These are phyloP conservation scores for Dichotomopilus funicola DNA, from an alignment of 2,329 filamentous ascomycete genomes.

Conservation along the genomic window DNA sequence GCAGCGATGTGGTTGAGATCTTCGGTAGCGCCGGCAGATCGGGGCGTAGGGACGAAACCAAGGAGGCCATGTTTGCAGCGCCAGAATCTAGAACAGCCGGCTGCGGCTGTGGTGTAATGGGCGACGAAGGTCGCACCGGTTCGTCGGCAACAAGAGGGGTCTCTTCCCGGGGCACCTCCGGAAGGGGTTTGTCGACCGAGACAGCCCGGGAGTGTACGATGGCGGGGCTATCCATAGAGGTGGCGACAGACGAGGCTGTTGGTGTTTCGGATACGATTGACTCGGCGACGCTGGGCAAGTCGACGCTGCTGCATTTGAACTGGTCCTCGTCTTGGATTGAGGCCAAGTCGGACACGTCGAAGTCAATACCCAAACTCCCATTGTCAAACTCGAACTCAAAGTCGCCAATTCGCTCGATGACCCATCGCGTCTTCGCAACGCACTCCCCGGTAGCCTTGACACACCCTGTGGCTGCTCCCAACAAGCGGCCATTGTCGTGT, in stretches of 20 bases:
- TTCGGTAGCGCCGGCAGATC: conserved; percentile 51
- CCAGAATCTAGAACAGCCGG: conserved; percentile 37
- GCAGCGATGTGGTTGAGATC: conserved; percentile 45
- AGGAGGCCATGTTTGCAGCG: conserved; percentile 37
- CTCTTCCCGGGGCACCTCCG: conserved; percentile 53
- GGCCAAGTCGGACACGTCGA: conserved; percentile 48
- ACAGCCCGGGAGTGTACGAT: conserved; percentile 34
- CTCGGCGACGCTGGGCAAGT: conserved; percentile 34
- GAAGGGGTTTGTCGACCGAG: conserved; percentile 61
- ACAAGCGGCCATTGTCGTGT: conserved; percentile 67
- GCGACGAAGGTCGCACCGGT: conserved; percentile 26
- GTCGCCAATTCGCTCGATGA: conserved; percentile 84
- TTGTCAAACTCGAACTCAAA: conserved; percentile 75
- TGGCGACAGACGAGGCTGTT: conserved; percentile 30
- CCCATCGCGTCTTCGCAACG: conserved; percentile 74
- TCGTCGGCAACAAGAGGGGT: conserved; percentile 32
- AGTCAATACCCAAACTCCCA: conserved; percentile 48
- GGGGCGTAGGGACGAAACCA: conserved; percentile 42
- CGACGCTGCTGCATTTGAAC: conserved; percentile 26
- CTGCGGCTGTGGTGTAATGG: conserved; percentile 37
- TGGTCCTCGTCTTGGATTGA: conserved; percentile 31
- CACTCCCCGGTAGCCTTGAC: conserved; percentile 89
- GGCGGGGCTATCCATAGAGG: conserved; percentile 27
- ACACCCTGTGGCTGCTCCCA: conserved; percentile 75
- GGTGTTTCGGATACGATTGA: conserved; percentile 30